These are phyloP conservation scores for Scheffersomyces segobiensis DNA, from an alignment of 1,139 yeast genomes.

Conservation along the genomic window DNA sequence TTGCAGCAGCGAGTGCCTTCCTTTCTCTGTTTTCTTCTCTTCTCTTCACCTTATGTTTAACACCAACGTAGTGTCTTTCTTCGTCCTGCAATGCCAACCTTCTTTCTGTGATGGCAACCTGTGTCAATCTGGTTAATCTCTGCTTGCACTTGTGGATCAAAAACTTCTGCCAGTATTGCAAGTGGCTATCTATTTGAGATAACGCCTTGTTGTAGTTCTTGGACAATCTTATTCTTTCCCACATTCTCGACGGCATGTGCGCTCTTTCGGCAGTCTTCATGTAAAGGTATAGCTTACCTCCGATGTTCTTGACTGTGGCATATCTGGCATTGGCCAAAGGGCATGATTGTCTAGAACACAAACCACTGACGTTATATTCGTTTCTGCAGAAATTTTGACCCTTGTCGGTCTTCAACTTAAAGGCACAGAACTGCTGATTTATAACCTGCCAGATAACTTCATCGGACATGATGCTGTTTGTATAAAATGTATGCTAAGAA, in stretches of 20 bases:
- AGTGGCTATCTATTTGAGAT: slow-evolving; percentile 81
- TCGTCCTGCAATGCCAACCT: slow-evolving; percentile 87
- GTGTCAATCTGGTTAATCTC: slow-evolving; percentile 89
- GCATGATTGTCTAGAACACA: slow-evolving; percentile 90
- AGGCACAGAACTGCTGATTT: slow-evolving; percentile 87
- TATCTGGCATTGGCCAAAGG: slow-evolving; percentile 95
- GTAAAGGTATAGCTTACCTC: slow-evolving; percentile 84
- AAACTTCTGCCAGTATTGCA: slow-evolving; percentile 91
- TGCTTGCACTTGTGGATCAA: slow-evolving; percentile 93
- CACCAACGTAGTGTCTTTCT: slow-evolving; percentile 89
- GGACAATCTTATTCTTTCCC: slow-evolving; percentile 91
- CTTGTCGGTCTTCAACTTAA: slow-evolving; percentile 76
- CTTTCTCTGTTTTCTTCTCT: slow-evolving; percentile 93
- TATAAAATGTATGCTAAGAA: background rate
- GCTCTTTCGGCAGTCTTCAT: slow-evolving; percentile 98
- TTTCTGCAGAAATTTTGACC: slow-evolving; percentile 84
- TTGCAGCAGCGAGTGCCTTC: slow-evolving; percentile 94
- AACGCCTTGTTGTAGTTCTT: slow-evolving; percentile 87
- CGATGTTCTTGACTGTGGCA: slow-evolving; percentile 89
- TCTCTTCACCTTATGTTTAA: slow-evolving; percentile 90
- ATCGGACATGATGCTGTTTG: slow-evolving; percentile 38
- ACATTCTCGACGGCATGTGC: slow-evolving; percentile 86
- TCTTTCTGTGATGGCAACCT: slow-evolving; percentile 95
- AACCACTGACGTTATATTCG: slow-evolving; percentile 86
- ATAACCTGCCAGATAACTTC: slow-evolving; percentile 89